Conservation (phyloP, 2,329 filamentous ascomycete genomes). For the Aspergillus texensis region DNA sequence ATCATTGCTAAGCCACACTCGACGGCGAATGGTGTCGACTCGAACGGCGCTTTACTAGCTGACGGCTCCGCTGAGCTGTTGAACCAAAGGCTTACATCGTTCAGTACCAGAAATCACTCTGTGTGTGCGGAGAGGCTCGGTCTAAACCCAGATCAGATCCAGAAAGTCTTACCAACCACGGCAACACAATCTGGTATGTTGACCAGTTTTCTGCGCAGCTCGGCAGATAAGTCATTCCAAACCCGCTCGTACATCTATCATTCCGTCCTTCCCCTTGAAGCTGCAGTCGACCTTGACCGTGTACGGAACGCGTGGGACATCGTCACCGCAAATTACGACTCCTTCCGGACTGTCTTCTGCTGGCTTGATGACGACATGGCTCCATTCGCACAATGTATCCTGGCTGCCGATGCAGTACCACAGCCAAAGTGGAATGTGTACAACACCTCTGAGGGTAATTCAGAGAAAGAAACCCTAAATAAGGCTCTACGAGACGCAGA, state of each 20-base stretch:
- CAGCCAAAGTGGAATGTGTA: constrained; percentile 21
- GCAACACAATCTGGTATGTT: constrained; percentile 40
- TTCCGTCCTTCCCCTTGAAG: constrained; percentile 29
- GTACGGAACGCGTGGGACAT: constrained; percentile 29
- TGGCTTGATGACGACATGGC: constrained; percentile 36
- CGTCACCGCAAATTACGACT: constrained; percentile 31
- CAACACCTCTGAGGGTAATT: constrained; percentile 4
- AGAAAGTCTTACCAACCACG: constrained; percentile 37
- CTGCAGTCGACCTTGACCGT: constrained; percentile 22
- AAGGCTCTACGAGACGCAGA: constrained; percentile 24
- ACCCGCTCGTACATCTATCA: constrained; percentile 37
- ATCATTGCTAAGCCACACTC: constrained; percentile 13
- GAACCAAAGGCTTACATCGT: constrained; percentile 16
- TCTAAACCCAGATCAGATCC: constrained; percentile 22
- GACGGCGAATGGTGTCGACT: neutral
- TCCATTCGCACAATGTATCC: constrained; percentile 39
- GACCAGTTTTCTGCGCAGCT: constrained; percentile 35
- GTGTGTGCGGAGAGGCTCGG: constrained; percentile 23
- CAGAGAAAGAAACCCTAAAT: constrained; percentile 24
- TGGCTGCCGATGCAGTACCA: constrained; percentile 20
- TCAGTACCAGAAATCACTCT: constrained; percentile 20
- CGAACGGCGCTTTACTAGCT: neutral
- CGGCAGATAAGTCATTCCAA: constrained; percentile 12
- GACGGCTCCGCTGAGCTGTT: neutral
- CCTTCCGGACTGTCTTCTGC: constrained; percentile 38